phyloP scores from a whole-genome alignment of 805 yeast genomes.

The Suhomyces sp. region DNA sequence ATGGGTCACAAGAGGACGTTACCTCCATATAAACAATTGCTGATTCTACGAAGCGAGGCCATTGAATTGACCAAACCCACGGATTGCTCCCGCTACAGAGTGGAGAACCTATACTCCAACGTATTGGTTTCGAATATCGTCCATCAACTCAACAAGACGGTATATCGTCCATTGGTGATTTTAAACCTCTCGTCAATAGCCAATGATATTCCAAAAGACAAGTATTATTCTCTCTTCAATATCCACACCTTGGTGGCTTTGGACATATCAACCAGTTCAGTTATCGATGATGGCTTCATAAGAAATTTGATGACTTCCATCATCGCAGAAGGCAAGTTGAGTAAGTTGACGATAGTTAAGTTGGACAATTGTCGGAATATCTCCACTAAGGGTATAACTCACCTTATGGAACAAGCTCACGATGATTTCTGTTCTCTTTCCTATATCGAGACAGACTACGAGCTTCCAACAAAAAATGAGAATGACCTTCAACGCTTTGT shows the following conservation, averaged over 20 bases:
- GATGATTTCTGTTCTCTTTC: conserved; percentile 3
- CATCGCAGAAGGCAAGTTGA: conserved; percentile 13
- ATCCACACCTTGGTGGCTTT: conserved; percentile 25
- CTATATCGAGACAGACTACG: conserved; percentile 9
- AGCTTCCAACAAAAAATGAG: background rate
- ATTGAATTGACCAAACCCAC: conserved; percentile 18
- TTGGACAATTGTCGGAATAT: conserved; percentile 21
- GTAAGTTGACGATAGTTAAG: conserved; percentile 22
- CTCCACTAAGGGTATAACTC: background rate
- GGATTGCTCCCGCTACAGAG: conserved; percentile 23
- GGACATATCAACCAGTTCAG: conserved; percentile 24
- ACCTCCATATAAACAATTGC: conserved; percentile 5
- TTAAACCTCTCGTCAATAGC: conserved; percentile 28
- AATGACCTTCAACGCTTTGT: conserved; percentile 7
- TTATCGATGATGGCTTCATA: conserved; percentile 33
- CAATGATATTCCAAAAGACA: conserved; percentile 14
- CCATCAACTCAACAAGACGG: conserved; percentile 16
- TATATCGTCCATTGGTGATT: conserved; percentile 18
- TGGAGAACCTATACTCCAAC: conserved; percentile 37
- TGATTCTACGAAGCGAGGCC: conserved; percentile 9
- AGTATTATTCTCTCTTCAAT: conserved; percentile 25
- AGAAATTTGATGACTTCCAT: conserved; percentile 21
- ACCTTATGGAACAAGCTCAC: background rate
- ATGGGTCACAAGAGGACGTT: background rate
- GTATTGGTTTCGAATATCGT: conserved; percentile 23